Conservation (phyloP, 2,329 filamentous ascomycete species). For the Amphichorda felina region DNA sequence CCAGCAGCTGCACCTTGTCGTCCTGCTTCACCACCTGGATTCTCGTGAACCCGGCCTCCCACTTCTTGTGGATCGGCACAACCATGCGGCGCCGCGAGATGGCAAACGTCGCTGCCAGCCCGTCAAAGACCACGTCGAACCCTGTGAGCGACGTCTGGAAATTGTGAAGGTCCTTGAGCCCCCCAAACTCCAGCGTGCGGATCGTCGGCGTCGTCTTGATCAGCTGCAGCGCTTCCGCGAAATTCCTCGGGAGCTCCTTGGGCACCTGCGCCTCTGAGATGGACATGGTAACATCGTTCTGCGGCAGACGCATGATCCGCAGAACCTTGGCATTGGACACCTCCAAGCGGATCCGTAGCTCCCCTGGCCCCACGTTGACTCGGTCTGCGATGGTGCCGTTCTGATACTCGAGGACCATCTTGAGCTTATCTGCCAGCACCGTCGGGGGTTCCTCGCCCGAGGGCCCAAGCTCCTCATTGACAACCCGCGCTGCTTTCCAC, state of each 20-base stretch:
- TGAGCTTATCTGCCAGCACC: slow-evolving; percentile 64
- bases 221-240: slow-evolving; percentile 52
- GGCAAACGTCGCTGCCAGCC: slow-evolving; percentile 60
- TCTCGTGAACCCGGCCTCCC: slow-evolving; percentile 71
- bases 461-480: slow-evolving; percentile 57
- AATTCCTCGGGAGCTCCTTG: slow-evolving; percentile 48
- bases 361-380: slow-evolving; percentile 69
- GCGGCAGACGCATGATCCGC: slow-evolving; percentile 58
- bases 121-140: slow-evolving; percentile 64
- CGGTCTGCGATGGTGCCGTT: slow-evolving; percentile 73
- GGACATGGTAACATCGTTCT: slow-evolving; percentile 66
- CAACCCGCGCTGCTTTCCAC: slow-evolving; percentile 58
- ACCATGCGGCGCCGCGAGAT: slow-evolving; percentile 82
- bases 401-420: slow-evolving; percentile 64
- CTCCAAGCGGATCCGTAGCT: slow-evolving; percentile 55
- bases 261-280: slow-evolving; percentile 56
- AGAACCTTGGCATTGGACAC: slow-evolving; percentile 49
- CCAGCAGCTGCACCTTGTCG: slow-evolving; percentile 67
- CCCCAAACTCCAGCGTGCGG: slow-evolving; percentile 59
- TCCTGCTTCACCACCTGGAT: slow-evolving; percentile 64
- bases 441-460: slow-evolving; percentile 50
- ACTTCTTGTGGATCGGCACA: slow-evolving; percentile 88
- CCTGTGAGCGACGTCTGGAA: slow-evolving; percentile 76
- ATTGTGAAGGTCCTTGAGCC: slow-evolving; percentile 56
- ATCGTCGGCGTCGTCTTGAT: slow-evolving; percentile 49